Evolutionary conservation across 2,329 filamentous ascomycete species (phyloP).

Genomic region (Talaromyces pinophilus): DNA sequence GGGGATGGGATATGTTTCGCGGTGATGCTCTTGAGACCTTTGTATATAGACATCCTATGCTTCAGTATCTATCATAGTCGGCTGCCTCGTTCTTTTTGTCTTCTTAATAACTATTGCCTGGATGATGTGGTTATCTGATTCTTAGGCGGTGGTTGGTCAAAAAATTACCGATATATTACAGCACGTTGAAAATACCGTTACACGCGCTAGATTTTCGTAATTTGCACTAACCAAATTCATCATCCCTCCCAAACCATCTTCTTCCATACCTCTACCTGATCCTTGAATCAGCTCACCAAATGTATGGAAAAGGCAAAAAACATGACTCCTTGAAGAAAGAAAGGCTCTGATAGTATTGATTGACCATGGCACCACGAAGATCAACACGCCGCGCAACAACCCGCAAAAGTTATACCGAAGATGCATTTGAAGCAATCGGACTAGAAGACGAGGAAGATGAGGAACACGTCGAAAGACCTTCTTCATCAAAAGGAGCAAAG

Average conservation of each 20-base stretch:
- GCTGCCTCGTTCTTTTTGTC: too few species aligned
- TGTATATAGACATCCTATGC: background rate
- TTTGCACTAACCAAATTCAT: slow-evolving; percentile 12
- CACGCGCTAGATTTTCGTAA: background rate
- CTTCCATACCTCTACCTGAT: background rate
- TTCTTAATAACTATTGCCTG: too few species aligned
- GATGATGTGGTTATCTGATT: background rate
- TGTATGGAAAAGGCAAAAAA: background rate
- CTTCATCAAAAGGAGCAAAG: slow-evolving; percentile 23
- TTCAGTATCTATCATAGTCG: background rate
- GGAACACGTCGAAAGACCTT: slow-evolving; percentile 35
- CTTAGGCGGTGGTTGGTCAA: background rate
- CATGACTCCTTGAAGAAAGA: too few species aligned
- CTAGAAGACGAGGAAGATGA: slow-evolving; percentile 35
- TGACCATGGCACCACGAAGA: slow-evolving; percentile 32
- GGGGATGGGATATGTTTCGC: slow-evolving; percentile 59
- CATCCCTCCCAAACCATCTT: slow-evolving; percentile 16
- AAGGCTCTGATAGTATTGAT: background rate
- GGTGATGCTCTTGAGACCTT: background rate
- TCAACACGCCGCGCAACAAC: slow-evolving; percentile 37
- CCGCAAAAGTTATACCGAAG: slow-evolving; percentile 38
- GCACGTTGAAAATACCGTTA: background rate
- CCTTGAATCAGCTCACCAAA: background rate
- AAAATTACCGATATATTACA: slow-evolving; percentile 3
- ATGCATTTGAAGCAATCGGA: slow-evolving; percentile 38